A percentile compares a stretch with the other conserved stretches of the same genome.
Conservation (phyloP, 257 asterid species). For the Eustoma russellianum region DNA sequence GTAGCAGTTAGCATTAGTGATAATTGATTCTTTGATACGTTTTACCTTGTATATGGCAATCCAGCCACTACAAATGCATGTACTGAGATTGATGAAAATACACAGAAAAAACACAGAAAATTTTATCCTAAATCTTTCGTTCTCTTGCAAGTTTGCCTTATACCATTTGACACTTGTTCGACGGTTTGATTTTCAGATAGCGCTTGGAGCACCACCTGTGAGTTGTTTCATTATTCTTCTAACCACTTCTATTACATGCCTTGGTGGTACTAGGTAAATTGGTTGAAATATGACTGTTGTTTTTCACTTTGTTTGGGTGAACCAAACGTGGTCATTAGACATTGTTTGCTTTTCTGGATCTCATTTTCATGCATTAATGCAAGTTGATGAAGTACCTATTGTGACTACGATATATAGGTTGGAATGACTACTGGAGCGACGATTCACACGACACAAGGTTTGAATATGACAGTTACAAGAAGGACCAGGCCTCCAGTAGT, state of each 20-base stretch:
- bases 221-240: slow-evolving; percentile 20
- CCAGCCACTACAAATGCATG: no score
- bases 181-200: slow-evolving; percentile 76
- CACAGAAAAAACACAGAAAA: no score
- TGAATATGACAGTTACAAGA: slow-evolving; percentile 75
- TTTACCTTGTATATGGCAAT: no score
- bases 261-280: background rate
- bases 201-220: slow-evolving; percentile 95
- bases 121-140: no score
- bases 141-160: no score
- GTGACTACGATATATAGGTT: slow-evolving; percentile 42
- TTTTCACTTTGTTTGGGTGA: no score
- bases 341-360: background rate
- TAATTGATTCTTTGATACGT: no score
- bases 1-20: no score
- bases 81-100: no score
- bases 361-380: background rate
- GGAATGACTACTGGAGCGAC: slow-evolving; percentile 98
- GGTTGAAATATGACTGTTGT: background rate
- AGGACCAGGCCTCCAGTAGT: slow-evolving; percentile 53
- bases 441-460: slow-evolving; percentile 89
- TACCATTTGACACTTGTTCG: no score
- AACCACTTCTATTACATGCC: background rate
- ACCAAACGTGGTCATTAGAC: no score
- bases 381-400: background rate